Evolutionary conservation across 371 early-diverging fungal genomes (phyloP), one percentile per base, ranked within the genome.

Genomic region (Zopfochytrium polystomum): DNA sequence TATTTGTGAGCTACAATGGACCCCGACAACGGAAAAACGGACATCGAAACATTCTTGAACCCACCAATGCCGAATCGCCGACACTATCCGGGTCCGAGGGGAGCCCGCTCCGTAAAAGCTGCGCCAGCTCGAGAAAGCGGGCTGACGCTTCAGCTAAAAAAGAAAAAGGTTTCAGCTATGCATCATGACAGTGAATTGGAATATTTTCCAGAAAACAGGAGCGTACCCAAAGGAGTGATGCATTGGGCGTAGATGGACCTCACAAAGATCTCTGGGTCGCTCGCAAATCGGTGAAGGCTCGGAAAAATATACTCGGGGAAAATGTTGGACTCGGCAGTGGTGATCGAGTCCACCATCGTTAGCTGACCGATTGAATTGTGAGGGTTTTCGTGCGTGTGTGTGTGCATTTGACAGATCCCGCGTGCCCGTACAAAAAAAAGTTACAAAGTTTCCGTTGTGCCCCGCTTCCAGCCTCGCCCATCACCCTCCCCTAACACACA

Each of bases 241-340:
- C 89, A 87, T 3, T 84, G 82, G 0, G 95, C 95, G 71, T 90
- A 91, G 0, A 87, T 83, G 3, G 85, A 82, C 32, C 94, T 77
- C 1, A 93, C 92, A n/a, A 89, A 68, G 0, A 83, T 85, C 55
- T 90, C 88, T 0, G 79, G 68, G 63, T 94, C 93, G 0, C 71
- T 70, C 0, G 87, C 70, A 57, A 93, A 84, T 33, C 78, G 75
- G 30, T 82, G 79, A 27, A 95, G 66, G 20, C 80, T 80, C 2
- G 93, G 93, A 26, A 93, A 68, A 31, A 96, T 82, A 62, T 92
- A 93, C 62, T 93, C 94, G 18, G 89, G 89, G 57, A 94, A 95
- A 3, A 96, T 86, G 15, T 84, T 82, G 18, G 86, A 87, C 65
- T 95, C 92, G 51, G 87, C 86, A 1, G 90, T 84, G 9, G 89